Percentiles rank a stretch among this genome's conserved stretches.
Conservation (phyloP, 1,139 yeast genomes). For the Zygosaccharomyces pseudobailii region DNA sequence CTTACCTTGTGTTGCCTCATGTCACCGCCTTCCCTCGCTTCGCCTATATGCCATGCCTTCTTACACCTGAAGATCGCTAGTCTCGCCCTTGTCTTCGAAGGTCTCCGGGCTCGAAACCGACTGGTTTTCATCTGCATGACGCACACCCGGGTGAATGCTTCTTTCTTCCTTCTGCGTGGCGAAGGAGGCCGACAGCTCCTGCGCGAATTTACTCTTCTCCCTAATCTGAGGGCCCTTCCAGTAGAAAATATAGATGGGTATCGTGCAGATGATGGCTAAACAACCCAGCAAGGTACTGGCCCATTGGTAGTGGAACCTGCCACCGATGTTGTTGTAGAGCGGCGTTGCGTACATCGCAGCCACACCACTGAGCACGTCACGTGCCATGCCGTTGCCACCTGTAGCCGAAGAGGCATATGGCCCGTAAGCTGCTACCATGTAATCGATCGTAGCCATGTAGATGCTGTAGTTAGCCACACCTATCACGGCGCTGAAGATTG, state of each 20-base stretch:
- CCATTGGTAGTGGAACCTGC: conserved; percentile 8
- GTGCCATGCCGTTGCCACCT: conserved; percentile 8
- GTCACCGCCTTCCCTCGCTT: no score
- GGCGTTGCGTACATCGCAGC: conserved; percentile 10
- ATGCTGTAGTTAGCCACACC: conserved; percentile 8
- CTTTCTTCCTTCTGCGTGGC: background rate
- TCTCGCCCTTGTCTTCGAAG: background rate
- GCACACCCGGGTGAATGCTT: background rate
- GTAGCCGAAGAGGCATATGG: conserved; percentile 9
- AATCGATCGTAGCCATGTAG: conserved; percentile 8
- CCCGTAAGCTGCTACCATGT: conserved; percentile 10
- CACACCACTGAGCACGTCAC: conserved; percentile 8
- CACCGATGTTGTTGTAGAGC: conserved; percentile 6
- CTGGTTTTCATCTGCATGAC: background rate
- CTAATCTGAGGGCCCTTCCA: conserved; percentile 6
- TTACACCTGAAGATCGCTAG: background rate
- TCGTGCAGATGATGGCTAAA: conserved; percentile 6
- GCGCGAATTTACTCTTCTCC: conserved; percentile 6
- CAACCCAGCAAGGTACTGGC: conserved; percentile 8
- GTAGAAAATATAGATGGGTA: conserved; percentile 7
- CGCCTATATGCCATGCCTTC: no score
- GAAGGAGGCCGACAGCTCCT: conserved; percentile 1
- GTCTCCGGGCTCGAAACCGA: background rate
- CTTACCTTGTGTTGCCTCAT: no score
- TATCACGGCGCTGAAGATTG: conserved; percentile 6